A percentile compares a stretch with the other conserved stretches of the same genome.
These are phyloP conservation scores for Lactarius evosmus DNA, from an alignment of 768 basidiomycete species.

Conservation along the genomic window DNA sequence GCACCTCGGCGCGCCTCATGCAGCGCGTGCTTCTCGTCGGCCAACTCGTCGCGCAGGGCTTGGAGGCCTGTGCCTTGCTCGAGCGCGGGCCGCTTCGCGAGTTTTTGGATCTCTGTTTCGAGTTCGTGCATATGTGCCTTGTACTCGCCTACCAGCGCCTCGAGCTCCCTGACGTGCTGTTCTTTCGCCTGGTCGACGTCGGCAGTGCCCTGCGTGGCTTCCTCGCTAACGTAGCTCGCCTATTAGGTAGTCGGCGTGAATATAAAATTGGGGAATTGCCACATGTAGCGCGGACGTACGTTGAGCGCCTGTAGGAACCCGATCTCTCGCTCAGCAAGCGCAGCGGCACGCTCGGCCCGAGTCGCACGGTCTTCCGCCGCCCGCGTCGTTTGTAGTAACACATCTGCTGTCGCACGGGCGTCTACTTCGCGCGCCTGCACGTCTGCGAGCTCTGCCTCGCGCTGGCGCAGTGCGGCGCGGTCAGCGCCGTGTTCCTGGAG, in stretches of 20 bases:
- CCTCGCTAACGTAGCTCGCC: constrained; percentile 65
- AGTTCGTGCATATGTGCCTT: constrained; percentile 49
- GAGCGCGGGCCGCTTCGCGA: constrained; percentile 38
- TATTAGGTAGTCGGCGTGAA: constrained; percentile 29
- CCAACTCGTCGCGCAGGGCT: constrained; percentile 42
- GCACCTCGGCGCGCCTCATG: constrained; percentile 43
- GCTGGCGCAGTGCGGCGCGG: constrained; percentile 48
- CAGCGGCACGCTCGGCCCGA: constrained; percentile 40
- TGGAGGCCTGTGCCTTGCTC: constrained; percentile 32
- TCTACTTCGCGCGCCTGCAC: constrained; percentile 32
- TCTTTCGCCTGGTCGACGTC: constrained; percentile 39
- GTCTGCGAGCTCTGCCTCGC: constrained; percentile 48
- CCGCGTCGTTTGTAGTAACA: constrained; percentile 39
- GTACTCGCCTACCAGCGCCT: constrained; percentile 52
- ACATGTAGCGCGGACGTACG: constrained; percentile 39
- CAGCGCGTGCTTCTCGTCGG: constrained; percentile 34
- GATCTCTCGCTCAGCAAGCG: constrained; percentile 56
- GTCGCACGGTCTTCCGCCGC: constrained; percentile 40
- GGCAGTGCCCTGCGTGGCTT: constrained; percentile 37
- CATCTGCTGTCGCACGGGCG: constrained; percentile 34
- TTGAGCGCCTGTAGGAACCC: constrained; percentile 65
- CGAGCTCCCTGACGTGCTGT: constrained; percentile 52
- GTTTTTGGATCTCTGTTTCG: constrained; percentile 45
- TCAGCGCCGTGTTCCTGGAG: constrained; percentile 67
- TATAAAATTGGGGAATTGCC: background rate